phyloP scores from a whole-genome alignment of 305 asterid genomes.

The Ilex paraguariensis region DNA sequence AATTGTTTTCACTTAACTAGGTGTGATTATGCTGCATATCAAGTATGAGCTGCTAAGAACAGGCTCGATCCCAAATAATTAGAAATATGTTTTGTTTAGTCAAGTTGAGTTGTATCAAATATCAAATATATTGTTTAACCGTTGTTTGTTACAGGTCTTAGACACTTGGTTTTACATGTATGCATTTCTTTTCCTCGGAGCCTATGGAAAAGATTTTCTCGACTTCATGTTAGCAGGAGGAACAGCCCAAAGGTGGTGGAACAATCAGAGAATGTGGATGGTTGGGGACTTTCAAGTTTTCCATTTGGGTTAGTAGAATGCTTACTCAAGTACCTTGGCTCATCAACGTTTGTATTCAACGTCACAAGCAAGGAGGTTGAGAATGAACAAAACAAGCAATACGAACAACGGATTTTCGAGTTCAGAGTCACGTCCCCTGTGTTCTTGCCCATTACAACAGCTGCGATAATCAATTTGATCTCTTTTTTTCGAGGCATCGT shows the following conservation, averaged over 20 bases:
- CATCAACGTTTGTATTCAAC: conserved; percentile 24
- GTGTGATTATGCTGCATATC: no score
- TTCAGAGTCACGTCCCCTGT: conserved; percentile 61
- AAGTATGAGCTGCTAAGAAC: no score
- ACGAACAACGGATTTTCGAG: conserved; percentile 54
- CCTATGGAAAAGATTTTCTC: conserved; percentile 38
- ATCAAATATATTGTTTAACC: no score
- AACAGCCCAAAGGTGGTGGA: conserved; percentile 39
- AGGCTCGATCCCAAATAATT: no score
- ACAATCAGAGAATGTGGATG: conserved; percentile 48
- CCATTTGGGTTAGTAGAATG: conserved; percentile 32
- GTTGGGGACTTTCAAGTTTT: conserved; percentile 30
- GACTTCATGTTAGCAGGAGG: conserved; percentile 32
- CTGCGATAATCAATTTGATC: conserved; percentile 39
- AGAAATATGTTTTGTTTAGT: no score
- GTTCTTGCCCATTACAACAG: conserved; percentile 43
- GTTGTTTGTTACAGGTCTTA: conserved; percentile 18
- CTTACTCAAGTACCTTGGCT: conserved; percentile 31
- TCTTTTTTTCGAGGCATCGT: conserved; percentile 35
- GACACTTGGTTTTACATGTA: conserved; percentile 39
- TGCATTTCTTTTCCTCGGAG: conserved; percentile 32
- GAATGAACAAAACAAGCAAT: conserved; percentile 33
- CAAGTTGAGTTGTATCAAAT: no score
- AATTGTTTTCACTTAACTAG: no score
- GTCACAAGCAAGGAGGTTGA: not conserved